These are phyloP conservation scores for Ceratobasidium sp. DNA, from an alignment of 1,284 basidiomycete genomes.

Conservation along the genomic window DNA sequence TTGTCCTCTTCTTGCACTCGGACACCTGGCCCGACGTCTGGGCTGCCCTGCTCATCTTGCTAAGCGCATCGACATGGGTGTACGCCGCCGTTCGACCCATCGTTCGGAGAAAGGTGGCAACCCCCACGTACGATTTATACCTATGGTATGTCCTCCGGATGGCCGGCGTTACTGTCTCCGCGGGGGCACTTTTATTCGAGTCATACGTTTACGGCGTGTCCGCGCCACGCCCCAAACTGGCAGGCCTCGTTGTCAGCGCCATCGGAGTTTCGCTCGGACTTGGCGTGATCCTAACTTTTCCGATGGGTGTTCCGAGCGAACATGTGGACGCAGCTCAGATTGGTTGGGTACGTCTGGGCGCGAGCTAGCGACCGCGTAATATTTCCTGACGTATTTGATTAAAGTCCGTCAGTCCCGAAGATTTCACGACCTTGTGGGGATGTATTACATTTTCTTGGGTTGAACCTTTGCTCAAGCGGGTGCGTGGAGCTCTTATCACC, in stretches of 20 bases:
- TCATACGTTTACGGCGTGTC: constrained; percentile 8
- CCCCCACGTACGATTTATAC: constrained; percentile 69
- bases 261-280: constrained; percentile 60
- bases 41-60: constrained; percentile 43
- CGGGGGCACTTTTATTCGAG: constrained; percentile 66
- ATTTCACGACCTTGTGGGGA: constrained; percentile 78
- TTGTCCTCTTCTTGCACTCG: constrained; percentile 29
- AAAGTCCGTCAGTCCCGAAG: constrained; percentile 72
- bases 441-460: constrained; percentile 90
- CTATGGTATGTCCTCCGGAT: constrained; percentile 64
- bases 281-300: constrained; percentile 67
- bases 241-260: constrained; percentile 62
- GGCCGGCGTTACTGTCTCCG: constrained; percentile 59
- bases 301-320: constrained; percentile 67
- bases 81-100: constrained; percentile 65
- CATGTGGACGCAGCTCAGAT: constrained; percentile 58
- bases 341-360: constrained; percentile 54
- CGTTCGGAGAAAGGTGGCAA: constrained; percentile 59
- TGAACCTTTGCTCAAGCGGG: constrained; percentile 70
- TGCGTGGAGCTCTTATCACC: constrained; percentile 47
- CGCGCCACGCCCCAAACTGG: constrained; percentile 48
- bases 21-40: neutral
- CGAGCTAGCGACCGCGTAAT: constrained; percentile 50
- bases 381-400: neutral
- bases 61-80: constrained; percentile 68